Percentiles rank a stretch among this genome's conserved stretches.
These are phyloP conservation scores for Heimioporus sp. DNA, from an alignment of 768 basidiomycete genomes.

Conservation along the genomic window DNA sequence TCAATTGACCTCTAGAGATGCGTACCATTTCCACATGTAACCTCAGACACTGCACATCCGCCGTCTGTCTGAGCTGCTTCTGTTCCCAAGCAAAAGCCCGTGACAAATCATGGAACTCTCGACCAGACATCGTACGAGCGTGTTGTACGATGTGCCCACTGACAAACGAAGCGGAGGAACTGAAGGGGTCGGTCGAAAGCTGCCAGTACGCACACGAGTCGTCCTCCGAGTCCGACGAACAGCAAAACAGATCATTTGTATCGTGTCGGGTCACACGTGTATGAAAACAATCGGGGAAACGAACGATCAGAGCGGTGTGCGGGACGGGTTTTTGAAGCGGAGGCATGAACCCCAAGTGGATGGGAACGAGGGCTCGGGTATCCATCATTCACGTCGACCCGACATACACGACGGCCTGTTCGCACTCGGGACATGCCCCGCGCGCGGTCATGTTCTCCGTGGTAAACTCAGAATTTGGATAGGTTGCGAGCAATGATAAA, in stretches of 20 bases:
- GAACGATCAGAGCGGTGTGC: neutral
- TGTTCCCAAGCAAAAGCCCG: slow-evolving; percentile 1
- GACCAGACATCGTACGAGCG: slow-evolving; percentile 27
- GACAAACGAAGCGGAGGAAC: too few species aligned
- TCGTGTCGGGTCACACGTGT: slow-evolving; percentile 1
- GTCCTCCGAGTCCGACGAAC: too few species aligned
- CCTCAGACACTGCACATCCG: slow-evolving; percentile 44
- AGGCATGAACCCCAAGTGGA: neutral
- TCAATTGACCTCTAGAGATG: slow-evolving; percentile 32
- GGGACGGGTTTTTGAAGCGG: neutral
- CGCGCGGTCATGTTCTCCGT: slow-evolving; percentile 37
- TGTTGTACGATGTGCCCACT: slow-evolving; percentile 28
- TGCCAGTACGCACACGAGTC: too few species aligned
- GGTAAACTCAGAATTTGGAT: too few species aligned
- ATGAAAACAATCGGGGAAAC: neutral
- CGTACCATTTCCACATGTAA: slow-evolving; percentile 33
- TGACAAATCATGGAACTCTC: slow-evolving; percentile 27
- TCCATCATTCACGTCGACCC: slow-evolving; percentile 15
- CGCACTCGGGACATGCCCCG: slow-evolving; percentile 10
- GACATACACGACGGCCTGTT: slow-evolving; percentile 1
- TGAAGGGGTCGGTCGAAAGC: too few species aligned
- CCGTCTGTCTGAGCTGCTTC: slow-evolving; percentile 39
- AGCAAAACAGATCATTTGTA: slow-evolving; percentile 12
- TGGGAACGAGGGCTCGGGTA: neutral
- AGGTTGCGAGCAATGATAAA: too few species aligned